These are phyloP conservation scores for Taphrina deformans DNA, from an alignment of 1,139 yeast species.

Conservation along the genomic window DNA sequence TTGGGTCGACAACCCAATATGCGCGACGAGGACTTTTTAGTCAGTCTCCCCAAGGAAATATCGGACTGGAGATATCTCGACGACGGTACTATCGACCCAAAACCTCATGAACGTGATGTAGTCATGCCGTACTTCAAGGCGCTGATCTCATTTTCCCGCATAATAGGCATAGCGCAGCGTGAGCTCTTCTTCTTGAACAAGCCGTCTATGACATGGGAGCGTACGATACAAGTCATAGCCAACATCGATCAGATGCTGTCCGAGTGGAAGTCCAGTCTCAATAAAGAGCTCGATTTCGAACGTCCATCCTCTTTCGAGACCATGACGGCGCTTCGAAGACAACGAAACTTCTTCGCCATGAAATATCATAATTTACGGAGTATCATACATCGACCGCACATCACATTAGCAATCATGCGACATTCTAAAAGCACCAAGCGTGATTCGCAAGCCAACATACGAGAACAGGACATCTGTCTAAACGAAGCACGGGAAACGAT, in stretches of 20 bases:
- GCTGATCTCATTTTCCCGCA: conserved; percentile 33
- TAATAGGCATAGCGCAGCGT: conserved; percentile 37
- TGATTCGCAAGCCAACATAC: conserved; percentile 1
- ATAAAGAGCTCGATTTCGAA: conserved; percentile 32
- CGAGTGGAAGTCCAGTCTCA: conserved; percentile 36
- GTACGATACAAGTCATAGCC: conserved; percentile 29
- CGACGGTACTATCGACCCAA: conserved; percentile 20
- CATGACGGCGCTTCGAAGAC: conserved; percentile 10
- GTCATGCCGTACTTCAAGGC: conserved; percentile 35
- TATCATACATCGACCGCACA: conserved; percentile 37
- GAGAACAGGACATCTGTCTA: conserved; percentile 27
- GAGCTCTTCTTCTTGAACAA: conserved; percentile 36
- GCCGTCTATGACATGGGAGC: conserved; percentile 32
- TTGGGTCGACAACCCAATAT: conserved; percentile 38
- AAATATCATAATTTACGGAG: conserved; percentile 35
- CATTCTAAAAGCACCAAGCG: conserved; percentile 14
- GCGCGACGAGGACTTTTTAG: conserved; percentile 34
- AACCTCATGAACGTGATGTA: conserved; percentile 21
- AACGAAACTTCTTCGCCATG: conserved; percentile 36
- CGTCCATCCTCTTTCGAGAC: conserved; percentile 8
- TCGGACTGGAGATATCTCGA: conserved; percentile 36
- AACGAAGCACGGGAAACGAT: conserved; percentile 28
- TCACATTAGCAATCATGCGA: conserved; percentile 30
- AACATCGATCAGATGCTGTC: conserved; percentile 30
- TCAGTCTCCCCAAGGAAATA: conserved; percentile 37